Evolutionary conservation across 2,329 filamentous ascomycete species (phyloP).

Genomic region (Colletotrichum filicis): DNA sequence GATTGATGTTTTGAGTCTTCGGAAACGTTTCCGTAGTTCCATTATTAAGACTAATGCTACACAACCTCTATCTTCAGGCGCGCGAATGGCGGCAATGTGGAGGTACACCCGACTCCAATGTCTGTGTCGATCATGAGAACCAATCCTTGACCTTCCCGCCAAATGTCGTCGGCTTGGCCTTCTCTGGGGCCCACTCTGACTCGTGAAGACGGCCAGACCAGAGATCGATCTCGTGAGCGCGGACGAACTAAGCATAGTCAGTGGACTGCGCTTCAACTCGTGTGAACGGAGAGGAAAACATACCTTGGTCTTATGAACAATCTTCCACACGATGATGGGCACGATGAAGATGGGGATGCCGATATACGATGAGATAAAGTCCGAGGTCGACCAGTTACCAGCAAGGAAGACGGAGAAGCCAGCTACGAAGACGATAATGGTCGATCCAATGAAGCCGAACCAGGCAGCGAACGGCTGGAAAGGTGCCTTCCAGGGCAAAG

Average conservation of each 20-base stretch:
- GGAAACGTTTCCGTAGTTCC: neutral
- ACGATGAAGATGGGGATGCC: conserved; percentile 70
- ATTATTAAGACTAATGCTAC: neutral
- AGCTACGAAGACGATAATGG: conserved; percentile 60
- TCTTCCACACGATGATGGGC: conserved; percentile 54
- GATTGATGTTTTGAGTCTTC: neutral
- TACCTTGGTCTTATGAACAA: conserved; percentile 37
- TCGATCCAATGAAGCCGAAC: conserved; percentile 56
- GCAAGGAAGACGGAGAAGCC: conserved; percentile 75
- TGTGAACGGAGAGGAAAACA: neutral
- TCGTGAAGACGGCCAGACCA: conserved; percentile 40
- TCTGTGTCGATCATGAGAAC: conserved; percentile 16
- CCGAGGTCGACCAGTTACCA: conserved; percentile 62
- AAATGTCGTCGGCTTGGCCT: conserved; percentile 25
- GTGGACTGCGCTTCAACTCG: too few relatives aligned
- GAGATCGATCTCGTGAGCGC: conserved; percentile 40
- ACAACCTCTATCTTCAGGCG: neutral
- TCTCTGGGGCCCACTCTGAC: conserved; percentile 25
- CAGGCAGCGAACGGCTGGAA: conserved; percentile 54
- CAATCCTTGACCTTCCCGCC: conserved; percentile 27
- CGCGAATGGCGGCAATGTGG: too few relatives aligned
- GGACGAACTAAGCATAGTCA: conserved; percentile 35
- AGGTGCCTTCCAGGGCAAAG: conserved; percentile 56
- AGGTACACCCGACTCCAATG: neutral
- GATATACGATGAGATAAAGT: conserved; percentile 73